Percentiles rank a stretch among this genome's conserved stretches.
Conservation (phyloP, 192 early-diverging fungal genomes). For the Coemansia sp. region DNA sequence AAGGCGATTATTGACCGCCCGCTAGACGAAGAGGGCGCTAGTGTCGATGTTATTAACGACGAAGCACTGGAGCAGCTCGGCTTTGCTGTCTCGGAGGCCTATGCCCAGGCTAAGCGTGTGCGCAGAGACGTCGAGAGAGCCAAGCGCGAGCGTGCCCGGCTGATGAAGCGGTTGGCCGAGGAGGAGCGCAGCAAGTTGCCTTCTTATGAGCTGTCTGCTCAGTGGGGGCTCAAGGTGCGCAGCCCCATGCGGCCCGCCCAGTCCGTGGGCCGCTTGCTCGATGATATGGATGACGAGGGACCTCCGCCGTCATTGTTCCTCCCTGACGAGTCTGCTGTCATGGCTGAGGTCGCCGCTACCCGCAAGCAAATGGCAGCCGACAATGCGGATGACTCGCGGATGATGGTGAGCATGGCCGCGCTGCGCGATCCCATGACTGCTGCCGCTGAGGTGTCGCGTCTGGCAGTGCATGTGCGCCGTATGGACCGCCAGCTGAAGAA, state of each 20-base stretch:
- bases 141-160: constrained; percentile 30
- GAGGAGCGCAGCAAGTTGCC: constrained; percentile 38
- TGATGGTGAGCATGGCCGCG: constrained; percentile 2
- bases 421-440: constrained; percentile 16
- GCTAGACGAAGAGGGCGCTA: constrained; percentile 14
- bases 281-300: constrained; percentile 19
- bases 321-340: constrained; percentile 27
- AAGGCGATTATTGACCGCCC: constrained; percentile 39
- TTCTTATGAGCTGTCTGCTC: constrained; percentile 38
- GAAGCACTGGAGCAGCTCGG: constrained; percentile 40
- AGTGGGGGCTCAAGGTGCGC: constrained; percentile 39
- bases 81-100: constrained; percentile 20
- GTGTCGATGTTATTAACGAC: constrained; percentile 17
- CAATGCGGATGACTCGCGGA: neutral
- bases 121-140: constrained; percentile 24
- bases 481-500: constrained; percentile 13
- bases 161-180: constrained; percentile 45
- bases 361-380: neutral
- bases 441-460: constrained; percentile 21
- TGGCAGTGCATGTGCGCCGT: constrained; percentile 15
- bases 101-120: constrained; percentile 30
- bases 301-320: constrained; percentile 40
- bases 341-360: constrained; percentile 18
- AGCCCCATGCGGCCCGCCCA: constrained; percentile 23
- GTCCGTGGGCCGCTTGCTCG: constrained; percentile 14